Conservation (phyloP, 805 yeast genomes). For the Hanseniaspora osmophila region DNA sequence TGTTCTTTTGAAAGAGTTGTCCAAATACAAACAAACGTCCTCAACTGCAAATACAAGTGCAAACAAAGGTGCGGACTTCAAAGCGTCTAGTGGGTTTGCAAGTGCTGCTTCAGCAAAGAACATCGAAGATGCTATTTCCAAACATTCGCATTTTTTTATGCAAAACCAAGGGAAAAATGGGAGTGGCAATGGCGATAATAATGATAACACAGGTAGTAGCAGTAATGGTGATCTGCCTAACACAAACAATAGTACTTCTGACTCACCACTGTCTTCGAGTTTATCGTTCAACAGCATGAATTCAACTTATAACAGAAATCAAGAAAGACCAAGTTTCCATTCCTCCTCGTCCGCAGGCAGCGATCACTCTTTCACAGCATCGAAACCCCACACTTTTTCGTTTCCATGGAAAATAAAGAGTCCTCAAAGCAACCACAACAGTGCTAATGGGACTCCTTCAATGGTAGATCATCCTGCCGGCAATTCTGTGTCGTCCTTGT, state of each 20-base stretch:
- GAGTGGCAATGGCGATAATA: not conserved
- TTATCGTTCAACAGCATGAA: not conserved
- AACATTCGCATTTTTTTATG: too few species aligned
- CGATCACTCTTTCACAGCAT: not conserved
- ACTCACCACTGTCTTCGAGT: not conserved
- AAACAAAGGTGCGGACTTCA: not conserved
- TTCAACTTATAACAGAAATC: not conserved
- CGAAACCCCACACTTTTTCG: not conserved
- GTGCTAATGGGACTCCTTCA: not conserved
- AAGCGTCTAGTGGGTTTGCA: not conserved
- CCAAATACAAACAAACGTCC: not conserved
- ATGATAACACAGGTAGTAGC: slow-evolving; percentile 1
- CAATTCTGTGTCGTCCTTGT: not conserved
- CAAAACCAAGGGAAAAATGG: too few species aligned
- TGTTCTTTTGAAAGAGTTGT: slow-evolving; percentile 26
- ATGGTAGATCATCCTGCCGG: too few species aligned
- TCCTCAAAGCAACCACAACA: too few species aligned
- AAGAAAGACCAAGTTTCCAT: not conserved
- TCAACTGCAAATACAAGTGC: slow-evolving; percentile 1
- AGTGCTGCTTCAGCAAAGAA: too few species aligned
- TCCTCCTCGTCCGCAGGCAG: not conserved
- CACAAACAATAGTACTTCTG: not conserved
- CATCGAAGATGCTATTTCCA: too few species aligned
- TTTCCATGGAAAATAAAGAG: not conserved
- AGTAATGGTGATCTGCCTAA: not conserved